phyloP scores from a whole-genome alignment of 805 yeast species.

The Suhomyces kilbournensis region DNA sequence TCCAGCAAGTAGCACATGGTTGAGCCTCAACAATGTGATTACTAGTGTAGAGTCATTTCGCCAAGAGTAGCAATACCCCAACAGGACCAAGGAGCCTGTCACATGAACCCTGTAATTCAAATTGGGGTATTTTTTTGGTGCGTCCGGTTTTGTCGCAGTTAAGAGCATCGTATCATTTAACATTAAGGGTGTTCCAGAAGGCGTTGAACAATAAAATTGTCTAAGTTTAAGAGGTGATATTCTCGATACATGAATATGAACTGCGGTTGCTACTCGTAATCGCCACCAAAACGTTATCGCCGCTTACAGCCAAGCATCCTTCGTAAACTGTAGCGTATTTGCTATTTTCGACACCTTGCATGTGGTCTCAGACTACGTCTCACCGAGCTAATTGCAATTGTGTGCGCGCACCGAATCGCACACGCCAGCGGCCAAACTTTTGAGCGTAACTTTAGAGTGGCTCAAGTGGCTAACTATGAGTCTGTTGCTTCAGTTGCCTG shows the following conservation, averaged over 20 bases:
- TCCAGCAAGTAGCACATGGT: not conserved
- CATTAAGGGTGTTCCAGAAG: not conserved
- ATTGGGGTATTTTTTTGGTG: too few species aligned
- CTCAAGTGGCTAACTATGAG: not conserved
- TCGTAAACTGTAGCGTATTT: not conserved
- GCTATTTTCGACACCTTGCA: not conserved
- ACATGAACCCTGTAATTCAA: not conserved
- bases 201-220: not conserved
- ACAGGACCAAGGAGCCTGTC: not conserved
- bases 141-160: too few species aligned
- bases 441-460: not conserved
- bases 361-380: not conserved
- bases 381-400: not conserved
- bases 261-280: not conserved
- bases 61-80: not conserved
- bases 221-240: not conserved
- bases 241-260: not conserved
- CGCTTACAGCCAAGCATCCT: not conserved
- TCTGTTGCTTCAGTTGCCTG: conserved; percentile 9
- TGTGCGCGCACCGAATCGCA: not conserved
- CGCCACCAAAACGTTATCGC: not conserved
- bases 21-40: not conserved
- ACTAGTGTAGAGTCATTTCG: not conserved
- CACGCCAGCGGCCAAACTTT: not conserved
- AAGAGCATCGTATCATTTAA: too few species aligned